Evolutionary conservation across 352 stramenopile species (phyloP), one percentile per base, ranked within the genome.

Genomic region (Thalassiosira sp.): DNA sequence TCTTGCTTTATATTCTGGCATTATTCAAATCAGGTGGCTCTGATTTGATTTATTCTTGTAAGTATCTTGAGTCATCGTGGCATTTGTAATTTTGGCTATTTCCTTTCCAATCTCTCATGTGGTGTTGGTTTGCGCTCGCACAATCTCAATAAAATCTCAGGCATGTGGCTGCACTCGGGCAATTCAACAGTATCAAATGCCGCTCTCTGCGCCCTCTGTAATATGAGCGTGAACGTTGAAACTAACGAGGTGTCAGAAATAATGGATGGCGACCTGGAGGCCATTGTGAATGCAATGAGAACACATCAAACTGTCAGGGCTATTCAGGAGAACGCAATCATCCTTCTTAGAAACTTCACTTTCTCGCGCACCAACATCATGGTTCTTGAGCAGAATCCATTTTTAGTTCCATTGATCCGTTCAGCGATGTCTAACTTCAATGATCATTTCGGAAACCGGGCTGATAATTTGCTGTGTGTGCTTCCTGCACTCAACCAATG

Each of bases 321-420:
- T 42, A 40, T 64, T 2, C 56, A 64, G 53, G 56, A 64, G 40
- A 64, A 40, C 40, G n/a, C 37, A 8, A 8, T 64, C 6, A 53
- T 64, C 27, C 40, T 64, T 27, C 37, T 64, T 35, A 24, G 45
- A 53, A 64, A 28, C 22, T 53, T 37, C 16, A 40, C 31, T 0
- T 53, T 53, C 40, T 64, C 16, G 22, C 37, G 37, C 8, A 53
- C 1, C 1, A 64, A 64, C 13, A 24, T 37, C 10, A 2, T 1
- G 35, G 16, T 64, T 20, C n/a, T 64, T 1, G 33, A 20, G 2
- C 53, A 62, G 25, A 40, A 52, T 43, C 8, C 8, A 16, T 64
- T 33, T 5, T 40, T 64, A 15, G 22, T 46, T 1, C 18, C 8
- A 27, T 53, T 53, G 40, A 52, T 64, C 11, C 16, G 31, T 13